Evolutionary conservation across 164 flowering plant genomes (phyloP), one percentile per base, ranked within the genome.

Genomic region (Dillenia suffruticosa): DNA sequence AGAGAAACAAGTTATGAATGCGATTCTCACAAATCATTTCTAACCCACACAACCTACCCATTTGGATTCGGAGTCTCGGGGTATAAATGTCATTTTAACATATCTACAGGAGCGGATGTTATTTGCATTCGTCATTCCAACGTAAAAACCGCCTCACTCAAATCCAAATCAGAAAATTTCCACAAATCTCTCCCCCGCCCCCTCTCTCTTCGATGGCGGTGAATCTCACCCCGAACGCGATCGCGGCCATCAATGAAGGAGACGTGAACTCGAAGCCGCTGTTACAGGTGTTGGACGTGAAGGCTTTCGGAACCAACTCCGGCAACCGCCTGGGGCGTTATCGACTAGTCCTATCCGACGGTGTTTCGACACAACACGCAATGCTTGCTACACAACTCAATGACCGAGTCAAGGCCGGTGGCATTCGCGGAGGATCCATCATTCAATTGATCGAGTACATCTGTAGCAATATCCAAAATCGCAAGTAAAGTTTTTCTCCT

Each of bases 301-400:
- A 83, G 66, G 76, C 65, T 46, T 76, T 88, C 45, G 84, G 85
- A 0, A 69, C 50, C 64, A 14, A 77, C 13, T 76, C 87, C 45
- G 84, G 85, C 0, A 69, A 52, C 64, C 12, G 77, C 13, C 88
- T 84, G 77, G 94, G 88, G 56, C 77, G 96, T 75, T 91, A 81
- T 73, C 83, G 92, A 12, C 61, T 92, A 43, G 61, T 90, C 12
- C 54, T 95, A 49, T 92, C 99, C 45, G 99, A 95, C 19, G 74
- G 85, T 44, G 77, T 69, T 12, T 59, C 74, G 9, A 64, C 94
- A 63, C 89, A 89, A 74, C 85, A 85, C 46, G 99, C 97, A 0
- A 82, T 95, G 96, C 78, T 95, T 45, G 94, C 97, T 1, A 81
- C 91, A 58, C 99, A 92, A 80, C 89, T 92, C 63, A 92, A 90